These are phyloP conservation scores for Triangularia verruculosa DNA, from an alignment of 2,329 filamentous ascomycete genomes.

Conservation along the genomic window DNA sequence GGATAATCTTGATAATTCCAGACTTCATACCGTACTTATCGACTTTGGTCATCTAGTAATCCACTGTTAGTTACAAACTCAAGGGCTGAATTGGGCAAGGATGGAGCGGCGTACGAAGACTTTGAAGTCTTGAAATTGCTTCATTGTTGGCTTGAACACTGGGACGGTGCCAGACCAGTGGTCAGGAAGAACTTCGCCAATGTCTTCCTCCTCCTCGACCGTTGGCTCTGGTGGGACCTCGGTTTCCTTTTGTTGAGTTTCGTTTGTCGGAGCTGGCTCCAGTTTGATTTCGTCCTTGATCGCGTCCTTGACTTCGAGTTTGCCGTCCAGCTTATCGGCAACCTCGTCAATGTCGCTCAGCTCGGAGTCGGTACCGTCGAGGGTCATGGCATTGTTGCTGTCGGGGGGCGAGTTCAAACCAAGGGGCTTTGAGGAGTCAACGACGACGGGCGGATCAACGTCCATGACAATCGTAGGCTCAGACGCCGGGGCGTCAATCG, in stretches of 20 bases:
- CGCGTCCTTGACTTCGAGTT: background rate
- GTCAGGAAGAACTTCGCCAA: constrained; percentile 77
- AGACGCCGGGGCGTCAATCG: constrained; percentile 48
- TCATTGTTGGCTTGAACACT: constrained; percentile 93
- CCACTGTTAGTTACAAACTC: constrained; percentile 28
- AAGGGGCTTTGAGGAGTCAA: constrained; percentile 38
- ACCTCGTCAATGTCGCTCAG: constrained; percentile 62
- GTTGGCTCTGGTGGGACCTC: constrained; percentile 4
- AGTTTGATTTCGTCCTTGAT: background rate
- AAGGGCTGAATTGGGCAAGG: constrained; percentile 31
- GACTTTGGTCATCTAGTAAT: constrained; percentile 67
- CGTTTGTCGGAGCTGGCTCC: background rate
- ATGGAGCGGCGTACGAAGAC: constrained; percentile 63
- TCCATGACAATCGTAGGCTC: constrained; percentile 34
- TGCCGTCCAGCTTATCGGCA: constrained; percentile 39
- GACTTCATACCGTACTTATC: constrained; percentile 96
- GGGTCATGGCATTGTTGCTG: constrained; percentile 58
- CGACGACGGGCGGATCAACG: constrained; percentile 19
- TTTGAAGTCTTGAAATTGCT: constrained; percentile 91
- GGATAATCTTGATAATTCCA: constrained; percentile 93
- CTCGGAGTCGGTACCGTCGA: constrained; percentile 62
- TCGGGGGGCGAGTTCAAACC: constrained; percentile 63
- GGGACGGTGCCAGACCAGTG: constrained; percentile 90
- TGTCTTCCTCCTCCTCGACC: constrained; percentile 44
- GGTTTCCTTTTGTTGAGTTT: constrained; percentile 21